phyloP scores from a whole-genome alignment of 305 asterid genomes.

The Vinca major region DNA sequence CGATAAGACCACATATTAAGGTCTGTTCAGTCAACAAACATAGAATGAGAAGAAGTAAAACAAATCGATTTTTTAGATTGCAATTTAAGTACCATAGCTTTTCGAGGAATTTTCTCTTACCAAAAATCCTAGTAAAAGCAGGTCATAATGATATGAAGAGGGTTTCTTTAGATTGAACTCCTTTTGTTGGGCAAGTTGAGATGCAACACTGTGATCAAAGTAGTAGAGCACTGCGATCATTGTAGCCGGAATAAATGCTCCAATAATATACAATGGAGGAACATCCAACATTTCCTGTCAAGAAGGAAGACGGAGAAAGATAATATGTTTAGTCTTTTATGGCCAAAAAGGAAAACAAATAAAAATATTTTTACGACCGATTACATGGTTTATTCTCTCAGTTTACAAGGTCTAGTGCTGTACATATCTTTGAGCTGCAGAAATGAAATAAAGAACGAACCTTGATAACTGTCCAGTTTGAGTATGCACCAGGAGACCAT shows the following conservation, averaged over 20 bases:
- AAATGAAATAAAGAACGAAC: constrained; percentile 26
- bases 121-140: constrained; percentile 85
- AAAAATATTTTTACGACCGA: not conserved
- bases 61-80: not conserved
- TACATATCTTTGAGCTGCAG: not conserved
- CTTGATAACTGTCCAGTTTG: constrained; percentile 93
- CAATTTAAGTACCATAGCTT: not conserved
- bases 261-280: constrained; percentile 69
- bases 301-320: not conserved
- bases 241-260: constrained; percentile 92
- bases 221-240: constrained; percentile 98
- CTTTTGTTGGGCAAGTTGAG: constrained; percentile 89
- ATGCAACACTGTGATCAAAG: constrained; percentile 95
- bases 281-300: constrained; percentile 81
- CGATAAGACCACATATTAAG: constrained; percentile 81
- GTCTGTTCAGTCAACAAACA: constrained; percentile 34
- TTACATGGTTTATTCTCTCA: not conserved
- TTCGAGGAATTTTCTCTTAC: constrained; percentile 26
- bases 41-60: constrained; percentile 8
- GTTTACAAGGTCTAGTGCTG: not conserved
- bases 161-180: constrained; percentile 96
- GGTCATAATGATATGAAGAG: constrained; percentile 85
- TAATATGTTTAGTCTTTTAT: not conserved
- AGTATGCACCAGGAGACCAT: constrained; percentile 90
- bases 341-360: not conserved